Conservation (phyloP, 148 eudicot species). For the Diospyros kaki region DNA sequence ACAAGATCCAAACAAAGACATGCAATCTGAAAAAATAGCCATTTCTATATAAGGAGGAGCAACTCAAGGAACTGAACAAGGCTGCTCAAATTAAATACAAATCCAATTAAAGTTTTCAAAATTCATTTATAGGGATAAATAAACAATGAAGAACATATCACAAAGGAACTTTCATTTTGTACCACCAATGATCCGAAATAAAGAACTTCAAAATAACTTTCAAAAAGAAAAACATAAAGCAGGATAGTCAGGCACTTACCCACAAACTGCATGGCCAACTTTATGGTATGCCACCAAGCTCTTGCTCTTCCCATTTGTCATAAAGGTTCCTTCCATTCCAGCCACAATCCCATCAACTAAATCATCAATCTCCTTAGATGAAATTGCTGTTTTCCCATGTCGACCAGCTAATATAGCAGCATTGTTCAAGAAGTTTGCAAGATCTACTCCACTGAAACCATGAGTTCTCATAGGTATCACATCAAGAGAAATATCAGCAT, state of each 20-base stretch:
- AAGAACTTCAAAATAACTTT: not conserved
- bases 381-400: slow-evolving; percentile 82
- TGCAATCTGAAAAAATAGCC: too few relatives aligned
- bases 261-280: slow-evolving; percentile 98
- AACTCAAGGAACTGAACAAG: too few relatives aligned
- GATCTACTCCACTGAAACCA: slow-evolving; percentile 96
- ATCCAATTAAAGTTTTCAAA: too few relatives aligned
- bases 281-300: slow-evolving; percentile 99
- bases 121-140: too few relatives aligned
- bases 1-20: too few relatives aligned
- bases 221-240: too few relatives aligned
- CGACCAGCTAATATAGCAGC: slow-evolving; percentile 99
- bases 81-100: too few relatives aligned
- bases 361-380: slow-evolving; percentile 93
- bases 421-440: slow-evolving; percentile 96
- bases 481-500: slow-evolving; percentile 94
- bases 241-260: slow-evolving; percentile 48
- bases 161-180: not conserved
- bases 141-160: too few relatives aligned
- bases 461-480: slow-evolving; percentile 95
- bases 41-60: too few relatives aligned
- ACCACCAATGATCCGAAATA: not conserved
- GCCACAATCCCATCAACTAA: slow-evolving; percentile 98
- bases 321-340: slow-evolving; percentile 98
- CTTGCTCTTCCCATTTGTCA: slow-evolving; percentile 98